Evolutionary conservation across 805 yeast genomes (phyloP), one percentile per base, ranked within the genome.

Genomic region (Schwanniomyces sp.): DNA sequence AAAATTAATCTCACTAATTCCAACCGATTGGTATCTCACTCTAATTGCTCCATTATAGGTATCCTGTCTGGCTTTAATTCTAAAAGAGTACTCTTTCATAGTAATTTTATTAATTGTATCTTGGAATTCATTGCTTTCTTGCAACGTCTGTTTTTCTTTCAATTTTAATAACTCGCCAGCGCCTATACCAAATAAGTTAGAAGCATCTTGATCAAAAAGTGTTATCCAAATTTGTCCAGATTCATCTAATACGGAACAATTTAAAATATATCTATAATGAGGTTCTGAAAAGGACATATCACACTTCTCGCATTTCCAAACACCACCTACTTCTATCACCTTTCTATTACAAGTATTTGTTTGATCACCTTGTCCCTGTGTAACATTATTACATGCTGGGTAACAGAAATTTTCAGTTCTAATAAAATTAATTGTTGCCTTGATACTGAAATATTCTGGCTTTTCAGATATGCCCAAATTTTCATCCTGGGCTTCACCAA

Each of bases 241-340:
- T 55, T 76, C 74, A 66, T 94, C 99, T 59, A 84, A 76, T n/a
- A 91, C 79, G 3, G 89, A 81, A 40, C 83, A 65, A n/a, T 86
- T 84, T 56, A 92, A 66, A 45, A 91, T 83, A 57, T 88, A 94
- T 64, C 98, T 80, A 71, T 88, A 84, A 42, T 77, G 72, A 16
- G 98, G 97, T 41, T 75, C 77, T 2, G 78, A 74, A 61, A 81
- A 85, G 52, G 79, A 80, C 47, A 79, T 73, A 58, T 88, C 85
- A 77, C 98, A 91, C 64, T 86, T 86, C 64, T 91, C 98, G 74
- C 99, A 94, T 66, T 96, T 82, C 96, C 96, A 91, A 14, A 84
- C 74, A 52, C 68, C 73, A 59, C 81, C 85, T 46, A 79, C 84
- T 59, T 88, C 88, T 39, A 86, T 71, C 27, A 91, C 89, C 69